These are phyloP conservation scores for Fusarium bactridioides DNA, from an alignment of 2,329 filamentous ascomycete species.

Conservation along the genomic window DNA sequence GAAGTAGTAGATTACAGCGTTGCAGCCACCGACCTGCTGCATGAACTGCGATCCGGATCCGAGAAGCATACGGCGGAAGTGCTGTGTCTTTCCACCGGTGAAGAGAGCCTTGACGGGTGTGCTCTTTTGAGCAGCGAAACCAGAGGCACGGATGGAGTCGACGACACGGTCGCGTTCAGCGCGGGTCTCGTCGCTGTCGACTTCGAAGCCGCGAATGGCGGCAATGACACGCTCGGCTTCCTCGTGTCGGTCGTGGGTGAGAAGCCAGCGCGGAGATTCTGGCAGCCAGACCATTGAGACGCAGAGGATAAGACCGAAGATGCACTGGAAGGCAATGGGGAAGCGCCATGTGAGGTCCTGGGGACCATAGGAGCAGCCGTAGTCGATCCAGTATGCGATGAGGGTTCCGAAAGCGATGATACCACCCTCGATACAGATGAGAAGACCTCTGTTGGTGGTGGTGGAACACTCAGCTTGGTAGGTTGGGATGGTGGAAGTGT, in stretches of 20 bases:
- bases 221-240: constrained; percentile 47
- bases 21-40: constrained; percentile 68
- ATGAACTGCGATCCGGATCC: constrained; percentile 67
- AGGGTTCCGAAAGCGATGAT: constrained; percentile 53
- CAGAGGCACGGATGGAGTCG: constrained; percentile 60
- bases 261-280: constrained; percentile 56
- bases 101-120: constrained; percentile 63
- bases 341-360: constrained; percentile 62
- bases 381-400: constrained; percentile 55
- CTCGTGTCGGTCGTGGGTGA: constrained; percentile 57
- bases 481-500: constrained; percentile 61
- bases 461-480: constrained; percentile 65
- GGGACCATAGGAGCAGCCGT: constrained; percentile 53
- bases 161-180: constrained; percentile 63
- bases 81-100: constrained; percentile 70
- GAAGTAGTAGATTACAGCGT: constrained; percentile 68
- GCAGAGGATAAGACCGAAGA: constrained; percentile 54
- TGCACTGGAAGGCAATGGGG: constrained; percentile 55
- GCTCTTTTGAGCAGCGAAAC: constrained; percentile 53
- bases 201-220: constrained; percentile 47
- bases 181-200: constrained; percentile 64
- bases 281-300: constrained; percentile 55
- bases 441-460: constrained; percentile 60
- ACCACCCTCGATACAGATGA: constrained; percentile 60
- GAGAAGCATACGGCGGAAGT: constrained; percentile 70